Conservation (phyloP, 495 filamentous ascomycete genomes). For the Bombardia bombarda region DNA sequence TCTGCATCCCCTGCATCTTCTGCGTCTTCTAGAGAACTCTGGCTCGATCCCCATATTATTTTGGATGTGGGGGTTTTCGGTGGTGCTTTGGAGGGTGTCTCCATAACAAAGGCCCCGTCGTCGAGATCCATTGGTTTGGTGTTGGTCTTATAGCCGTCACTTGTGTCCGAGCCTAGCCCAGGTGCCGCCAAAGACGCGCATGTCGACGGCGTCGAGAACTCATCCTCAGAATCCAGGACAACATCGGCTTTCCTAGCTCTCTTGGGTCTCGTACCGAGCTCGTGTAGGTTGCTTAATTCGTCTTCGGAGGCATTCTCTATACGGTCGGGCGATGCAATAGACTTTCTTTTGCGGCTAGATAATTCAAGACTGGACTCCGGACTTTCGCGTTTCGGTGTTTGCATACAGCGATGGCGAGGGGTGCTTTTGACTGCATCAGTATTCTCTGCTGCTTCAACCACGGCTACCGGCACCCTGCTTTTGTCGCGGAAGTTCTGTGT, state of each 20-base stretch:
- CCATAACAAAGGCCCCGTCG: background rate
- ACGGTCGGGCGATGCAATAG: conserved; percentile 5
- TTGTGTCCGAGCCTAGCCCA: background rate
- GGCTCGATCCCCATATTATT: too few species aligned
- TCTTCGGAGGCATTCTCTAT: background rate
- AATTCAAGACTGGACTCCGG: background rate
- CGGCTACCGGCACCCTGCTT: too few species aligned
- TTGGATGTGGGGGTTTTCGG: too few species aligned
- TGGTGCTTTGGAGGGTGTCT: background rate
- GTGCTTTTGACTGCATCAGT: too few species aligned
- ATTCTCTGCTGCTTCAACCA: too few species aligned
- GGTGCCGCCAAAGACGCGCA: conserved; percentile 8
- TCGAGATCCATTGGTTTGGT: conserved; percentile 12
- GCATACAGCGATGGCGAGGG: too few species aligned
- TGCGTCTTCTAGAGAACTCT: background rate
- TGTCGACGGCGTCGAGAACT: conserved; percentile 22
- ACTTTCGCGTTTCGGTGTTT: background rate
- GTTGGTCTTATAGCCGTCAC: background rate
- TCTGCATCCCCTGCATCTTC: too few species aligned
- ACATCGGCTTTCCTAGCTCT: conserved; percentile 15
- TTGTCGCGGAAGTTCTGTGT: too few species aligned
- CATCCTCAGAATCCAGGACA: conserved; percentile 46
- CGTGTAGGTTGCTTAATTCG: background rate
- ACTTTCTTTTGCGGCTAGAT: conserved; percentile 9
- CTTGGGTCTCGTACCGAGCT: conserved; percentile 6